Evolutionary conservation across 352 stramenopile species (phyloP).

Genomic region (Aphanomyces invadans): DNA sequence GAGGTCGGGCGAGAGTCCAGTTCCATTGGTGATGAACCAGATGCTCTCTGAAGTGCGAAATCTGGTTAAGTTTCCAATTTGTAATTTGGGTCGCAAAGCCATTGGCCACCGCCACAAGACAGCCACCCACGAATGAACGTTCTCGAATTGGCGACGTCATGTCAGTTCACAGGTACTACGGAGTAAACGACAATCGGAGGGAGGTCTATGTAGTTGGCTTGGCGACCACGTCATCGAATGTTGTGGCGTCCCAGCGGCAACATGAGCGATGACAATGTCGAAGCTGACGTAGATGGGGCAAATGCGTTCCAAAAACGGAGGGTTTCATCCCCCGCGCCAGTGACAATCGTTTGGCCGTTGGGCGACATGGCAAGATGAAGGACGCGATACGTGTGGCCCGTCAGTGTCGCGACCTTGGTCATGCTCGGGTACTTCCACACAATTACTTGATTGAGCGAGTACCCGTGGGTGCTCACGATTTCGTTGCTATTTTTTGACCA

Average conservation of each 20-base stretch:
- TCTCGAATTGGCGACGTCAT: not conserved
- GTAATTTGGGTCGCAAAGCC: not conserved
- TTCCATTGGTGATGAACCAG: not conserved
- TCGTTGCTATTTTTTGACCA: conserved; percentile 97
- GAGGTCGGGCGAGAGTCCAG: no score
- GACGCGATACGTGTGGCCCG: conserved; percentile 93
- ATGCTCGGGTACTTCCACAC: conserved; percentile 96
- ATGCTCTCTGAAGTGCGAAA: not conserved
- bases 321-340: conserved; percentile 95
- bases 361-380: conserved; percentile 96
- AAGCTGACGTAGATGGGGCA: conserved; percentile 44
- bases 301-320: conserved; percentile 98
- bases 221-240: no score
- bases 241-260: conserved; percentile 52
- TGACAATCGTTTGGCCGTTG: conserved; percentile 96
- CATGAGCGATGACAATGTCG: conserved; percentile 47
- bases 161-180: no score
- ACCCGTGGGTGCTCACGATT: conserved; percentile 97
- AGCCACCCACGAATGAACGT: conserved; percentile 17
- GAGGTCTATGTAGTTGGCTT: no score
- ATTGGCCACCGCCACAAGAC: conserved; percentile 36
- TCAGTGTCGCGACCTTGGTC: conserved; percentile 94
- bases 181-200: no score
- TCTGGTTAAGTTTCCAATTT: not conserved
- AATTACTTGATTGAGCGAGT: conserved; percentile 97